Conservation (phyloP, 306 rosid genomes). For the Canavalia gladiata region DNA sequence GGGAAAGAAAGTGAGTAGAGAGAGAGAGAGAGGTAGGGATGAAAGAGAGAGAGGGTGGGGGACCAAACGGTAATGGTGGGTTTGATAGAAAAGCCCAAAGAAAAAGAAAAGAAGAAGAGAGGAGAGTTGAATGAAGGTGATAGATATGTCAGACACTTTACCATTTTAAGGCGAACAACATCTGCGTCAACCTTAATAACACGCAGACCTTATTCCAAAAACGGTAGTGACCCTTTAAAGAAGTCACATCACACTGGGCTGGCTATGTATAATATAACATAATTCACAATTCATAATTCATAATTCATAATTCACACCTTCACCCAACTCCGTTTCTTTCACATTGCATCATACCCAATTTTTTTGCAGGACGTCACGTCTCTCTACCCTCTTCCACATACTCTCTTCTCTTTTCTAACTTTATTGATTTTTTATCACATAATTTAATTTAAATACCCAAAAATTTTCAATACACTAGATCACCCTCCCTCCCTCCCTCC, state of each 20-base stretch:
- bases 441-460: too few relatives aligned
- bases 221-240: slow-evolving; percentile 47
- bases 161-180: slow-evolving; percentile 52
- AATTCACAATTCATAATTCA: too few relatives aligned
- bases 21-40: background rate
- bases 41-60: background rate
- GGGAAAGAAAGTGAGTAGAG: background rate
- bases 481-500: too few relatives aligned
- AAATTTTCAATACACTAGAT: too few relatives aligned
- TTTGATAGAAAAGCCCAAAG: too few relatives aligned
- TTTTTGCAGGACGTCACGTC: background rate
- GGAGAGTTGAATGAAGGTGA: slow-evolving; percentile 36
- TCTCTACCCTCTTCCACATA: background rate
- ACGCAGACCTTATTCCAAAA: slow-evolving; percentile 50
- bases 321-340: background rate
- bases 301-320: background rate
- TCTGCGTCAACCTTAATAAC: slow-evolving; percentile 55
- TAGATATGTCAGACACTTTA: slow-evolving; percentile 51
- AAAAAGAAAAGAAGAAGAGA: slow-evolving; percentile 35
- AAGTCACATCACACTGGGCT: slow-evolving; percentile 51
- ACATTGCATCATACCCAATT: background rate
- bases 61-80: slow-evolving; percentile 12
- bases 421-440: too few relatives aligned
- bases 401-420: too few relatives aligned
- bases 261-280: background rate